These are phyloP conservation scores for Diutina scorzettiae DNA, from an alignment of 1,139 yeast genomes.

Conservation along the genomic window DNA sequence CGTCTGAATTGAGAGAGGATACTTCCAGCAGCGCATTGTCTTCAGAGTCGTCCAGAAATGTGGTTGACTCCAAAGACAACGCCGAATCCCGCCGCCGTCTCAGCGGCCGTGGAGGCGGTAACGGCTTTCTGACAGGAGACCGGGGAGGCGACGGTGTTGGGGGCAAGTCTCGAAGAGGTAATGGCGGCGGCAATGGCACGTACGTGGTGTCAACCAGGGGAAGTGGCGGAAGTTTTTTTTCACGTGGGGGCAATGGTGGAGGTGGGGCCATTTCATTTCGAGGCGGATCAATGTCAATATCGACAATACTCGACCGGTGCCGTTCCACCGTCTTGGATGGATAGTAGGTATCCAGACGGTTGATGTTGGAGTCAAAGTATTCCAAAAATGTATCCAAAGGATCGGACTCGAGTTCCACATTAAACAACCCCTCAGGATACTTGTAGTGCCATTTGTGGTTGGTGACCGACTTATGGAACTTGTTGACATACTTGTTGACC, in stretches of 20 bases:
- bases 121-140: neutral
- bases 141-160: neutral
- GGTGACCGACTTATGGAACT: conserved; percentile 15
- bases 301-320: neutral
- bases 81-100: neutral
- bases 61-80: neutral
- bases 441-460: conserved; percentile 17
- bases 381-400: conserved; percentile 21
- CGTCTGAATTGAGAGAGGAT: conserved; percentile 2
- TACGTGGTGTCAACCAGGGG: neutral
- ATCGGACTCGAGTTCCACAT: conserved; percentile 21
- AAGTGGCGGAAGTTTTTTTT: neutral
- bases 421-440: conserved; percentile 21
- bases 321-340: conserved; percentile 16
- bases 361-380: conserved; percentile 18
- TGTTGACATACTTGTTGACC: conserved; percentile 19
- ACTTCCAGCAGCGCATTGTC: neutral
- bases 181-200: neutral
- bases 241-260: conserved; percentile 1
- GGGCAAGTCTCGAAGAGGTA: neutral
- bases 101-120: neutral
- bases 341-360: conserved; percentile 20
- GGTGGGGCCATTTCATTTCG: neutral
- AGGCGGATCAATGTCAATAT: neutral
- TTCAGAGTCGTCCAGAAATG: neutral